Evolutionary conservation across 805 yeast genomes (phyloP), one percentile per base, ranked within the genome.

Genomic region (Zygosaccharomyces siamensis): DNA sequence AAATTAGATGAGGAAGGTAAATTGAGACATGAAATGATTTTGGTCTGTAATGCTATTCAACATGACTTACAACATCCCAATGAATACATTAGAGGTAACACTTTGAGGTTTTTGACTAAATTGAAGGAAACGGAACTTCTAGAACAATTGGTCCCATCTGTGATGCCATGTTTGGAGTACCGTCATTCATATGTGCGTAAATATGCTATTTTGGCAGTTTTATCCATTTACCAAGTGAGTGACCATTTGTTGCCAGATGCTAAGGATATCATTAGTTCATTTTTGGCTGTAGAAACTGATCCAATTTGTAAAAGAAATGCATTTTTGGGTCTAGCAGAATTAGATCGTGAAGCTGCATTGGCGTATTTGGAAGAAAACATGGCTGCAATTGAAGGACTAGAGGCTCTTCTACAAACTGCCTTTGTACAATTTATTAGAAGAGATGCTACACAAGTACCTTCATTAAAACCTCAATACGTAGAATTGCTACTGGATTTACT

Each of bases 181-280:
- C 85, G 99, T 58, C 98, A 93, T 70, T 96, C 98, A 7, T 93
- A 95, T 63, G 99, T 93, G 54, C 84, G 99, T 66, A 93, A 93
- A 69, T 92, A 93, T 66, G 99, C 99, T 5, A 90, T 89, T 20
- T 84, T 92, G 69, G 96, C 98, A 37, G 80, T 93, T 50, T 80
- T 78, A 60, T 82, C 95, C 21, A 87, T 93, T 58, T 86, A 79
- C 68, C 76, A 82, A 64, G 90, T 85, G 45, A 82, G 95, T 30
- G 89, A 86, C 36, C 92, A 86, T 70, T 78, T 93, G 64, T 78
- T 88, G 40, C 99, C 99, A 5, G 99, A 95, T 71, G 96, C 97
- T n/a, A 84, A 89, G 46, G 95, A 87, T 57, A 77, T 92, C 53
- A 75, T 92, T 56, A 73, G 76, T 55, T 78, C 78, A 47, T 87